phyloP scores from a whole-genome alignment of 352 stramenopile species.

The Phytophthora colocasiae region DNA sequence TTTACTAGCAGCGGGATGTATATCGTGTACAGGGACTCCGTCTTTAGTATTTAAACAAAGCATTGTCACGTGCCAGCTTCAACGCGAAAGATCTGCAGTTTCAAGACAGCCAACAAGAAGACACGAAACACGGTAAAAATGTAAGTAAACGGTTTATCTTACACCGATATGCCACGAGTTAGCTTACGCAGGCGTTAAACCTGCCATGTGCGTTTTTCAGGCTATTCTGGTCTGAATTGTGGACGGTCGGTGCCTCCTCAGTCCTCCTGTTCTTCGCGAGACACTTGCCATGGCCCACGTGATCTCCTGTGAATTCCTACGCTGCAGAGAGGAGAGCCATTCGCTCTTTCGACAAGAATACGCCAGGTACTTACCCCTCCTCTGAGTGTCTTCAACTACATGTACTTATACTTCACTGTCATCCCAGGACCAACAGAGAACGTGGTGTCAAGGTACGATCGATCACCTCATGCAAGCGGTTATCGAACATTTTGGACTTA shows the following conservation, averaged over 20 bases:
- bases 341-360: slow-evolving; percentile 45
- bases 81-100: too few species aligned
- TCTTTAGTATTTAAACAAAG: too few species aligned
- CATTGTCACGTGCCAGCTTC: too few species aligned
- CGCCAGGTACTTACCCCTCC: slow-evolving; percentile 23
- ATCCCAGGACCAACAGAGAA: slow-evolving; percentile 21
- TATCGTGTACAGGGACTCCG: too few species aligned
- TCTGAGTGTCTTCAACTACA: too few species aligned
- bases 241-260: background rate
- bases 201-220: too few species aligned
- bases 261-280: background rate
- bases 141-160: too few species aligned
- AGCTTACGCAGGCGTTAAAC: too few species aligned
- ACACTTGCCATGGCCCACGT: slow-evolving; percentile 8
- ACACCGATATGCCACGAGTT: too few species aligned
- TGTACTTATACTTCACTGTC: background rate
- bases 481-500: background rate
- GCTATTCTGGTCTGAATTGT: background rate
- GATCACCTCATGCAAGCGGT: background rate
- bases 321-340: slow-evolving; percentile 39
- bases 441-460: slow-evolving; percentile 19
- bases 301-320: slow-evolving; percentile 34
- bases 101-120: too few species aligned
- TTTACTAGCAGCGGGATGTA: too few species aligned
- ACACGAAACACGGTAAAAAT: too few species aligned